Evolutionary conservation across 2,329 filamentous ascomycete species (phyloP), one percentile per base, ranked within the genome.

Genomic region (Westerdykella aurantiaca): DNA sequence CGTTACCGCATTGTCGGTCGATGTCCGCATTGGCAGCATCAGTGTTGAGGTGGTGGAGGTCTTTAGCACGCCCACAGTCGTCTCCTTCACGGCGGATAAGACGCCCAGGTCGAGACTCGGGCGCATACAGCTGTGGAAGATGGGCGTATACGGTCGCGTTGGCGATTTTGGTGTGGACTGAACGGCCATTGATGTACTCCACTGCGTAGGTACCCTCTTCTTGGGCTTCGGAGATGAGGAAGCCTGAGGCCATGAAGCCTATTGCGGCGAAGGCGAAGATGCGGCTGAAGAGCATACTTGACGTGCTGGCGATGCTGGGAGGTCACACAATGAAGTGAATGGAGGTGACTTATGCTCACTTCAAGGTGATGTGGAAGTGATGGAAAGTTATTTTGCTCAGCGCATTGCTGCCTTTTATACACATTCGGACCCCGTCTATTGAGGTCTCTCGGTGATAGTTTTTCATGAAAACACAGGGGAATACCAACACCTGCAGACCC

Each of bases 191-290:
- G 35, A 38, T 38, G 17, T 38, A 38, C 17, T 38, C 35, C n/a
- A 38, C 35, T 21, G n/a, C 17, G 17, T 38, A 38, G 35, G 35
- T 38, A 18, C 42, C 16, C 3, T 38, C 17, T 41, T 47, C 42
- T 44, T 47, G 39, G 45, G 25, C 42, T 37, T 42, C 31, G 31
- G 33, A 18, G 39, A 39, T 13, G 23, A 38, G 43, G 39, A 25
- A 41, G 23, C 12, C 29, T 23, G 23, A 21, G 39, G 35, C 35
- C 35, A 10, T 38, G 35, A 38, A 38, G 17, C 35, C 35, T 14
- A 38, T 14, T 16, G 17, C 35, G 35, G 35, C 35, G 35, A 38
- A 3, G 35, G 35, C 5, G 35, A 38, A 38, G 17, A 38, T 38
- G 4, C 35, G 35, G 35, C 13, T 38, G 17, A 38, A 38, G 17